Base-by-base conservation (phyloP, 352 stramenopile species). In the Lagenidium sp. region DNA sequence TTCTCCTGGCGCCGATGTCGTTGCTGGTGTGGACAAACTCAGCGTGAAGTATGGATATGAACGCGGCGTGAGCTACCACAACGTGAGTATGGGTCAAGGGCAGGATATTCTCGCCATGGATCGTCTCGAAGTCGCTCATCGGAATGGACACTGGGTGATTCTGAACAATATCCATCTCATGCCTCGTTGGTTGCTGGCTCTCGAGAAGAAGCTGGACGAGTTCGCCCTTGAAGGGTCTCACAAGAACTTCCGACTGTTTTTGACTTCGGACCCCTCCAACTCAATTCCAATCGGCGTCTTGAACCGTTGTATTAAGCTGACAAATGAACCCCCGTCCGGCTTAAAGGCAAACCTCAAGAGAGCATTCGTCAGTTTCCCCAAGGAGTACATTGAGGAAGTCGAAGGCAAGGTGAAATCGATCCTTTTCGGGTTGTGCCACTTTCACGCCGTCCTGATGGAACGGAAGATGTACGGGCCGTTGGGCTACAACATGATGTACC, bases 401-500 rank as follows among this genome's bases (percentile, higher is more conserved):
- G 95, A 98, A 55, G 85, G 71, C 29, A 98, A 98, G 63, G 93
- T 93, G 43, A 98, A 97, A 61, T 95, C 85, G 32, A 98, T 98
- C 56, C 62, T 98, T 19, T 98, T 98, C 63, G 95, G 92, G 0
- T 65, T 98, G 3, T 98, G 95, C 65, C 85, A 98, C 68, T 98
- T 98, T 64, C 95, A 98, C 57, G 93, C 94, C 10, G 79, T 98
- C 41, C 86, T 98, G 43, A 97, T 98, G 86, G 95, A 98, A 60
- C 81, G 95, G 25, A 98, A 98, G 60, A 95, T 97, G 69, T 98
- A 97, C 58, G 95, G 95, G 4, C 88, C 94, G 12, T 89, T 97
- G 45, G 95, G 95, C n/a, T 98, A 97, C 72, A 98, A 98, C 55
- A 98, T 98, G 93, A 97, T 97, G 68, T 98, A 98, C 55, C 94